phyloP scores from a whole-genome alignment of 177 flowering plant species.

The Vitis hybrid region DNA sequence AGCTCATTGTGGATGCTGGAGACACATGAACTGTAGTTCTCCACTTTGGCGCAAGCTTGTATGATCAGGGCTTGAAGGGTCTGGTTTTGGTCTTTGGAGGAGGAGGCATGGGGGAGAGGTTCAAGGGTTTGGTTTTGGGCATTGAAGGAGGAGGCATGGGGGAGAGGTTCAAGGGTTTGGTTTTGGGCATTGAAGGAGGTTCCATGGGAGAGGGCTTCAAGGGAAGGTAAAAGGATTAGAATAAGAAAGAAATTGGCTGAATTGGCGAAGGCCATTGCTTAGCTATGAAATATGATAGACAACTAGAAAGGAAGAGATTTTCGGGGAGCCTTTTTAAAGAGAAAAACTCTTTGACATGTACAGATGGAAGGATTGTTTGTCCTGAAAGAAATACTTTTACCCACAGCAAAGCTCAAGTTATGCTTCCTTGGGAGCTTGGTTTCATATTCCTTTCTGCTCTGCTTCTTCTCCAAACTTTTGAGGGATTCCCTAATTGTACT shows the following conservation, averaged over 20 bases:
- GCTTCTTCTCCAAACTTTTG: not conserved
- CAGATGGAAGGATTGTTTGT: conserved; percentile 20
- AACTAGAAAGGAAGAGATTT: not conserved
- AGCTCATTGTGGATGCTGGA: conserved; percentile 39
- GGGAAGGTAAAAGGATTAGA: conserved; percentile 24
- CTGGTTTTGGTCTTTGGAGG: conserved; percentile 13
- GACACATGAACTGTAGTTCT: conserved; percentile 46
- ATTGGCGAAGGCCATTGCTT: conserved; percentile 27
- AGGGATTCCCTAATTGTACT: not conserved
- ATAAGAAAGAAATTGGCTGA: conserved; percentile 24
- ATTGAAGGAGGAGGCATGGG: conserved; percentile 5
- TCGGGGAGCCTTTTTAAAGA: not conserved
- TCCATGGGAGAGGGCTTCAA: conserved; percentile 22
- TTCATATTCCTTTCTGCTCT: not conserved
- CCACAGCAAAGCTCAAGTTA: conserved; percentile 28
- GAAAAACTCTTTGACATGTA: not conserved
- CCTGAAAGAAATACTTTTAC: conserved; percentile 27
- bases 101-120: conserved; percentile 17
- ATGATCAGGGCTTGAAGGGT: conserved; percentile 34
- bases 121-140: conserved; percentile 4
- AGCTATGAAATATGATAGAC: not conserved
- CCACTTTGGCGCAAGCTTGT: conserved; percentile 43
- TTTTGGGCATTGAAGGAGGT: not conserved
- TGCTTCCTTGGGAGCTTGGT: conserved; percentile 26
- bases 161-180: conserved; percentile 18